Percentiles rank a stretch among this genome's conserved stretches.
Evolutionary conservation across 768 basidiomycete genomes (phyloP).

Genomic region (Tremella yokohamensis): DNA sequence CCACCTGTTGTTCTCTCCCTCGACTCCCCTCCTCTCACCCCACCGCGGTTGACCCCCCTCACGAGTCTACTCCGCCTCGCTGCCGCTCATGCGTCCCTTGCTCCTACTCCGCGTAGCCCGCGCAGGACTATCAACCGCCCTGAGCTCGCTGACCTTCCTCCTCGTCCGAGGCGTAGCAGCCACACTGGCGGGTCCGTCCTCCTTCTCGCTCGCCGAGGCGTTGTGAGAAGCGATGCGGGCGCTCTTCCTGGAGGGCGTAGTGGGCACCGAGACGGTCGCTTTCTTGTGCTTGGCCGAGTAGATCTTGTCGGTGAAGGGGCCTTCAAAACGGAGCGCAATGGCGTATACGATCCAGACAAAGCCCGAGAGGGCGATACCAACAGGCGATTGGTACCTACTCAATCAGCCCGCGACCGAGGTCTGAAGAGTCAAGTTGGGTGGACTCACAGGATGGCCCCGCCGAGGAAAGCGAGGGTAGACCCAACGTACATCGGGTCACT

Average conservation of each 20-base stretch:
- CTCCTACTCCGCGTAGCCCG: slow-evolving; percentile 46
- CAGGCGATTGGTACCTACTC: slow-evolving; percentile 73
- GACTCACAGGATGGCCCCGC: slow-evolving; percentile 69
- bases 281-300: slow-evolving; percentile 49
- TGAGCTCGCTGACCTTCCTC: slow-evolving; percentile 7
- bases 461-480: slow-evolving; percentile 83
- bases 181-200: slow-evolving; percentile 9
- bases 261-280: slow-evolving; percentile 14
- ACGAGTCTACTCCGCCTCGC: slow-evolving; percentile 40
- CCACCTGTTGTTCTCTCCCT: too few relatives aligned
- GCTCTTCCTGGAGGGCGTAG: slow-evolving; percentile 21
- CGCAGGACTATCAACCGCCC: slow-evolving; percentile 21
- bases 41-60: too few relatives aligned
- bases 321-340: slow-evolving; percentile 80
- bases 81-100: slow-evolving; percentile 36
- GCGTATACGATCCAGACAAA: slow-evolving; percentile 81
- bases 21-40: too few relatives aligned
- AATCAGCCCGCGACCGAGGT: neutral
- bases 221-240: slow-evolving; percentile 23
- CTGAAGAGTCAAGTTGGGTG: neutral
- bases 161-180: slow-evolving; percentile 12
- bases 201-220: slow-evolving; percentile 20
- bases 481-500: slow-evolving; percentile 97
- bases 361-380: slow-evolving; percentile 71
- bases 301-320: slow-evolving; percentile 56